Conservation (phyloP, 2,329 filamentous ascomycete species). For the Xylariales sp. region DNA sequence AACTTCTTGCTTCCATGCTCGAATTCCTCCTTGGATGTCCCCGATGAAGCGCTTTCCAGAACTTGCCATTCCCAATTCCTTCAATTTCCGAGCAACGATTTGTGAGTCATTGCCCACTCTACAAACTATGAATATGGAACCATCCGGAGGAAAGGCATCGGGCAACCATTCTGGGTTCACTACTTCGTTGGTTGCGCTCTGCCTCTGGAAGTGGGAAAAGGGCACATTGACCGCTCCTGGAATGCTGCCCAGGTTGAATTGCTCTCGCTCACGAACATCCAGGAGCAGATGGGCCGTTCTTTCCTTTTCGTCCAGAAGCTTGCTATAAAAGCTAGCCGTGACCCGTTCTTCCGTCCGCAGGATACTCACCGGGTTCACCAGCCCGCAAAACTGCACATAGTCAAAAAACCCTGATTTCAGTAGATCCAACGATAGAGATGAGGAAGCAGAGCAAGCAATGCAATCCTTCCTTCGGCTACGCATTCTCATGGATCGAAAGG, state of each 20-base stretch:
- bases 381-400: conserved; percentile 83
- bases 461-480: conserved; percentile 66
- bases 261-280: conserved; percentile 80
- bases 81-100: conserved; percentile 60
- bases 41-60: conserved; percentile 55
- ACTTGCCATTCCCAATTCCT: conserved; percentile 52
- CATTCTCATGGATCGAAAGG: conserved; percentile 73
- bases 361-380: conserved; percentile 46
- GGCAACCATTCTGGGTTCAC: conserved; percentile 33
- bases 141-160: conserved; percentile 29
- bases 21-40: conserved; percentile 69
- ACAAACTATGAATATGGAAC: conserved; percentile 68
- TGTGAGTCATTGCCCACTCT: conserved; percentile 77
- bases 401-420: conserved; percentile 66
- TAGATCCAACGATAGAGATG: conserved; percentile 58
- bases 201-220: conserved; percentile 49
- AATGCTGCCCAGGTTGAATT: conserved; percentile 77
- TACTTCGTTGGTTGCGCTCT: conserved; percentile 12
- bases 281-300: conserved; percentile 53
- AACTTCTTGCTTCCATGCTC: conserved; percentile 66
- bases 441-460: conserved; percentile 66
- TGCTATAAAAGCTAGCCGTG: conserved; percentile 56
- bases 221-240: conserved; percentile 72
- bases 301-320: conserved; percentile 11
- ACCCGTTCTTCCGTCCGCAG: conserved; percentile 65